These are phyloP conservation scores for Ochetophila trinervis DNA, from an alignment of 306 rosid genomes.

Conservation along the genomic window DNA sequence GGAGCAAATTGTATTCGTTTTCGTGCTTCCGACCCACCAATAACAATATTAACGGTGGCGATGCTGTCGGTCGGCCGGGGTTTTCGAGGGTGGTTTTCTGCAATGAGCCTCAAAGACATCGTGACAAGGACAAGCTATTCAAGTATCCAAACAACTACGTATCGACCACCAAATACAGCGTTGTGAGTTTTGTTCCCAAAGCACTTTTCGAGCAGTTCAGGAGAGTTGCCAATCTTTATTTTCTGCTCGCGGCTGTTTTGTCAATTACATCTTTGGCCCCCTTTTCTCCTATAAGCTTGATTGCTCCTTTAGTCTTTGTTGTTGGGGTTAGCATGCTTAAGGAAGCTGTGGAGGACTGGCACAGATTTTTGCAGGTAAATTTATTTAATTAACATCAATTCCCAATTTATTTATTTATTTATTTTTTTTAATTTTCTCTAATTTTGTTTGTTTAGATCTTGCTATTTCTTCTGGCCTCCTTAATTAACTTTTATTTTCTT, in stretches of 20 bases:
- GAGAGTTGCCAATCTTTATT: constrained; percentile 39
- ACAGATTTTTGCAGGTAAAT: constrained; percentile 32
- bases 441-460: too few relatives aligned
- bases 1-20: constrained; percentile 33
- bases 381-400: constrained; percentile 5
- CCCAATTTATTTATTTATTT: too few relatives aligned
- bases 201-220: constrained; percentile 33
- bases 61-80: constrained; percentile 20
- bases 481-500: too few relatives aligned
- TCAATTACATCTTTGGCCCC: constrained; percentile 16
- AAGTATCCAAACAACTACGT: constrained; percentile 27
- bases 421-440: too few relatives aligned
- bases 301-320: constrained; percentile 33
- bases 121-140: constrained; percentile 22
- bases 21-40: constrained; percentile 15
- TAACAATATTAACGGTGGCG: background rate
- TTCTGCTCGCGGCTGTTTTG: constrained; percentile 31
- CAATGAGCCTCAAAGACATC: constrained; percentile 31
- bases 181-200: constrained; percentile 28
- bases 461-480: background rate
- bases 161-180: constrained; percentile 33
- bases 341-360: constrained; percentile 37
- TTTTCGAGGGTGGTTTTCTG: constrained; percentile 32
- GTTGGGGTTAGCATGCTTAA: constrained; percentile 32
- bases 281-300: constrained; percentile 1